Evolutionary conservation across 2,329 filamentous ascomycete genomes (phyloP).

Genomic region (Atkinsonella texensis): DNA sequence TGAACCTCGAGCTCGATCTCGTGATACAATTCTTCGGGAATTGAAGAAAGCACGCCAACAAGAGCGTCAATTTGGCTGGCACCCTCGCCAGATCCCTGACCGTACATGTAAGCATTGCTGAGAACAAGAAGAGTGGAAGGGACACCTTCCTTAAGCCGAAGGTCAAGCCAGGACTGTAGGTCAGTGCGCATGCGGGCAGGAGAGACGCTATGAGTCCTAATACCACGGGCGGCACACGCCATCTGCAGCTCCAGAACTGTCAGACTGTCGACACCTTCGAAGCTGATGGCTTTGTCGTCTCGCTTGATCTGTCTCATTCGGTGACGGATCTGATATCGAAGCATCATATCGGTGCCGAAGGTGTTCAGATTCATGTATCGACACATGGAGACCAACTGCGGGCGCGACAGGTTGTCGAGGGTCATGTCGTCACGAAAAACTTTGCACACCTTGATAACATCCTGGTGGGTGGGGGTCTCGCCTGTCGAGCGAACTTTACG

Average conservation of each 20-base stretch:
- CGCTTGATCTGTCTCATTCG: slow-evolving; percentile 99
- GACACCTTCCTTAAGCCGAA: slow-evolving; percentile 87
- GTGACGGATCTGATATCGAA: slow-evolving; percentile 92
- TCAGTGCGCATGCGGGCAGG: slow-evolving; percentile 81
- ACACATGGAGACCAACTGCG: slow-evolving; percentile 94
- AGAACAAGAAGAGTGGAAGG: slow-evolving; percentile 90
- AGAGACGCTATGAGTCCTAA: slow-evolving; percentile 84
- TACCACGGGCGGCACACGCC: slow-evolving; percentile 81
- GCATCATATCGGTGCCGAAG: slow-evolving; percentile 94
- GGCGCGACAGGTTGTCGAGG: slow-evolving; percentile 88
- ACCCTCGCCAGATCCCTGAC: slow-evolving; percentile 77
- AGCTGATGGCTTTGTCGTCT: slow-evolving; percentile 88
- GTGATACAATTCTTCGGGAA: slow-evolving; percentile 97
- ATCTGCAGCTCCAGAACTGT: slow-evolving; percentile 90
- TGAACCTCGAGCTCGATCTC: slow-evolving; percentile 98
- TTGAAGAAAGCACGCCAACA: slow-evolving; percentile 81
- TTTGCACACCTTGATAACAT: slow-evolving; percentile 98
- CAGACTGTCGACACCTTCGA: slow-evolving; percentile 83
- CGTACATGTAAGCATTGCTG: slow-evolving; percentile 96
- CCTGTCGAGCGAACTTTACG: slow-evolving; percentile 87
- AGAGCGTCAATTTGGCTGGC: slow-evolving; percentile 86
- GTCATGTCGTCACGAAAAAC: slow-evolving; percentile 97
- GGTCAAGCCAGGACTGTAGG: slow-evolving; percentile 84
- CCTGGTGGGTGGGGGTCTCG: slow-evolving; percentile 73
- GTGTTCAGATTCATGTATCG: slow-evolving; percentile 96